Evolutionary conservation across 2,329 filamentous ascomycete species (phyloP), one percentile per base, ranked within the genome.

Genomic region (Ramularia endophylla): DNA sequence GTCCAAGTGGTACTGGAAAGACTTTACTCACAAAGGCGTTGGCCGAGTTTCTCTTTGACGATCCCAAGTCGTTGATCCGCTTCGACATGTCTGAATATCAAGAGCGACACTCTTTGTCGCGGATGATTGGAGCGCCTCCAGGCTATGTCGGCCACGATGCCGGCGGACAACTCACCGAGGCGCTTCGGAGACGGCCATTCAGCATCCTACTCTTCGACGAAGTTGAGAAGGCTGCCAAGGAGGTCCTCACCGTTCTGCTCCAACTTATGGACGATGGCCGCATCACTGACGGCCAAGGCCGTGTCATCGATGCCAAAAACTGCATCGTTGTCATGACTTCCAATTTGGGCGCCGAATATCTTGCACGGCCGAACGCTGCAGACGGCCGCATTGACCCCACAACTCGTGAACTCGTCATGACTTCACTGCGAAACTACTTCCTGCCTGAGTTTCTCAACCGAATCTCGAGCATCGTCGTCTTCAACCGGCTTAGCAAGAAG

Each of bases 81-180:
- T 94, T 98, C 70, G 92, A 98, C 64, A 98, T 98, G 92, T 97
- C 90, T 4, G 92, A 98, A 67, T 98, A 98, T 66, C 94, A 98
- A 66, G 92, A 98, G 67, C 83, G 90, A 4, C 92, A 98, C 64
- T 85, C 90, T 1, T 78, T 98, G 11, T 94, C 87, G 63, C 81
- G 92, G 46, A 95, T 98, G 87, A 98, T 98, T 55, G 92, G 92
- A 62, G 89, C 92, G 15, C 92, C 92, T 15, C 92, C 92, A 4
- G 92, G 92, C 50, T 98, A 98, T 54, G 89, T 98, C 45, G 92
- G 92, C 12, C 90, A 98, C 62, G 92, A 98, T 59, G 81, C 92
- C 22, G 92, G 92, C 55, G 92, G 92, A 39, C 92, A 98, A 64
- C 78, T 98, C 40, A 98, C 92, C 0, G 92, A 98, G 69, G 85